phyloP scores from a whole-genome alignment of 129 eudicot genomes.

The Glebionis coronaria region DNA sequence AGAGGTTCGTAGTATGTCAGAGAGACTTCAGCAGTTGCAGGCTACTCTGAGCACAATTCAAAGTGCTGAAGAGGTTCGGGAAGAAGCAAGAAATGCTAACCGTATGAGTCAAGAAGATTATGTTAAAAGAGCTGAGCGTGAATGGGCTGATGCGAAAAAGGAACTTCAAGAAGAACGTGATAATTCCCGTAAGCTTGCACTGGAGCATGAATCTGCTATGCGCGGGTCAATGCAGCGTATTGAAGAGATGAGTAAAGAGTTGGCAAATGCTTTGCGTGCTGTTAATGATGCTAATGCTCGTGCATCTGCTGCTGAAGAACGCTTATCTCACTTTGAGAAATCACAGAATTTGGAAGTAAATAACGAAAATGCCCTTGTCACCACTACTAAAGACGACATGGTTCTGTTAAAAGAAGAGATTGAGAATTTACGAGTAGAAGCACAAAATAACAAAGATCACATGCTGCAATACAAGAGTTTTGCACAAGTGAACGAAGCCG shows the following conservation, averaged over 20 bases:
- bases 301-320: conserved; percentile 86
- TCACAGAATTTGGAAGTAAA: conserved; percentile 31
- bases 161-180: conserved; percentile 87
- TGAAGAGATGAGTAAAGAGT: conserved; percentile 73
- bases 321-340: conserved; percentile 63
- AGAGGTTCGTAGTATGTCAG: conserved; percentile 77
- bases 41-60: conserved; percentile 79
- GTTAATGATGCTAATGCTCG: conserved; percentile 73
- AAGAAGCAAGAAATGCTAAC: conserved; percentile 78
- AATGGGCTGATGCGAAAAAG: conserved; percentile 96
- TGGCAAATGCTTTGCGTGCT: conserved; percentile 59
- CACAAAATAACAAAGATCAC: conserved; percentile 62
- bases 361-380: conserved; percentile 25
- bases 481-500: conserved; percentile 82
- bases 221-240: conserved; percentile 63
- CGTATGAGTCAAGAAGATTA: conserved; percentile 72
- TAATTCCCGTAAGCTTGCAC: conserved; percentile 51
- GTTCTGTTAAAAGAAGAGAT: conserved; percentile 53
- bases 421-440: conserved; percentile 61
- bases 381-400: conserved; percentile 40
- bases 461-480: conserved; percentile 89
- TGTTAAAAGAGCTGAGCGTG: conserved; percentile 66
- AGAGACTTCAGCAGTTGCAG: conserved; percentile 83
- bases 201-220: conserved; percentile 60
- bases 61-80: conserved; percentile 76